A percentile compares a stretch with the other conserved stretches of the same genome.
Evolutionary conservation across 1,139 yeast genomes (phyloP).

Genomic region (Torulaspora globosa): DNA sequence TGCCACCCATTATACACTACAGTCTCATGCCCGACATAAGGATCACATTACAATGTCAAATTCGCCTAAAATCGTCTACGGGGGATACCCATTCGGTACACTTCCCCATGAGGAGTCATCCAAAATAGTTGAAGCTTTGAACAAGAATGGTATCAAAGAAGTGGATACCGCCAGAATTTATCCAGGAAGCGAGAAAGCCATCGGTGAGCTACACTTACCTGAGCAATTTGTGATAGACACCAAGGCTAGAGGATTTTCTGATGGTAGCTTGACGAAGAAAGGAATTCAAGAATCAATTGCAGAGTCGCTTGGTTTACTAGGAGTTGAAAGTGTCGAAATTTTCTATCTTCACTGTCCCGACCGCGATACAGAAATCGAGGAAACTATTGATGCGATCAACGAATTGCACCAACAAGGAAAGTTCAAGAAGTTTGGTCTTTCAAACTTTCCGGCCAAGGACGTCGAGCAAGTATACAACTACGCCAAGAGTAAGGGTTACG

Average conservation of each 20-base stretch:
- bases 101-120: slow-evolving; percentile 5
- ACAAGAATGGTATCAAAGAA: slow-evolving; percentile 21
- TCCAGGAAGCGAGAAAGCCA: slow-evolving; percentile 22
- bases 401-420: slow-evolving; percentile 34
- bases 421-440: slow-evolving; percentile 27
- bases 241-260: slow-evolving; percentile 21
- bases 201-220: slow-evolving; percentile 19
- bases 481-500: slow-evolving; percentile 23
- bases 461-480: slow-evolving; percentile 22
- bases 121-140: slow-evolving; percentile 6
- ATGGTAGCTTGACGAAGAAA: slow-evolving; percentile 16
- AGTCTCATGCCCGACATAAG: neutral
- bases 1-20: neutral
- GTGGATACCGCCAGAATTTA: slow-evolving; percentile 28
- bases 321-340: slow-evolving; percentile 20
- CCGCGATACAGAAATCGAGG: slow-evolving; percentile 35
- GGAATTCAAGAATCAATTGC: slow-evolving; percentile 17
- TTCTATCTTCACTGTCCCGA: slow-evolving; percentile 30
- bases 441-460: slow-evolving; percentile 24
- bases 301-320: slow-evolving; percentile 17
- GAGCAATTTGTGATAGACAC: slow-evolving; percentile 23
- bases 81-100: slow-evolving; percentile 9
- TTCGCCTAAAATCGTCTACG: slow-evolving; percentile 11
- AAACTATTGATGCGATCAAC: slow-evolving; percentile 30
- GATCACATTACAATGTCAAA: neutral